These are phyloP conservation scores for Amoebophrya sp. DNA, from an alignment of 169 alveolate genomes.

Conservation along the genomic window DNA sequence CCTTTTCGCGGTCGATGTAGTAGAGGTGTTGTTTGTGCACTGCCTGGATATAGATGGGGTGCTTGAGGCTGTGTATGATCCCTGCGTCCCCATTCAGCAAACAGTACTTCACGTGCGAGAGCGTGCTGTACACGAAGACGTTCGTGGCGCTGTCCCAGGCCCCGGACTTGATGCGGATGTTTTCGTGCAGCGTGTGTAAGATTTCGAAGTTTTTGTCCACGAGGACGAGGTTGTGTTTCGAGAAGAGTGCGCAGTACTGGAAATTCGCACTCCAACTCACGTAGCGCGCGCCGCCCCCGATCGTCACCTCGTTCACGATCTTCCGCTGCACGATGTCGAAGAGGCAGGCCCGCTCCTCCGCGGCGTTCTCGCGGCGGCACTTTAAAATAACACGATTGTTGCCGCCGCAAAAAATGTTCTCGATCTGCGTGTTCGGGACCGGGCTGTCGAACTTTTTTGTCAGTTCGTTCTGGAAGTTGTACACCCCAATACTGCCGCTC, in stretches of 20 bases:
- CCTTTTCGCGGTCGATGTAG: conserved; percentile 32
- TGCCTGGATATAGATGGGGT: conserved; percentile 33
- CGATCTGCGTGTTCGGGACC: conserved; percentile 15
- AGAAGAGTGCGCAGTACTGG: conserved; percentile 38
- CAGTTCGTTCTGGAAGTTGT: conserved; percentile 37
- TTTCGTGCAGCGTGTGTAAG: conserved; percentile 42
- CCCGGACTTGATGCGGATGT: conserved; percentile 46
- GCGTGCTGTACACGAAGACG: conserved; percentile 42
- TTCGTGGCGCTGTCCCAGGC: neutral
- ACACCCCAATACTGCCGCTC: conserved; percentile 16
- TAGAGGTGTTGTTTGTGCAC: conserved; percentile 19
- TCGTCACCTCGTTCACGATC: conserved; percentile 23
- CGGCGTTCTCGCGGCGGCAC: neutral
- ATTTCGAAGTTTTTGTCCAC: conserved; percentile 34
- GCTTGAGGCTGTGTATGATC: conserved; percentile 39
- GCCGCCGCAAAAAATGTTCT: conserved; percentile 37
- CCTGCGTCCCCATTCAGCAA: conserved; percentile 45
- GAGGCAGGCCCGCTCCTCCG: neutral
- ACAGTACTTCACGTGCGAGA: conserved; percentile 44
- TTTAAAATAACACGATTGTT: conserved; percentile 39
- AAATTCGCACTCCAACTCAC: conserved; percentile 42
- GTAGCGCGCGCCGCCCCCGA: conserved; percentile 29
- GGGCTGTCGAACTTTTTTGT: conserved; percentile 39
- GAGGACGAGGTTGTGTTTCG: conserved; percentile 34
- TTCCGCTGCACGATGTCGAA: conserved; percentile 5